A percentile compares a stretch with the other conserved stretches of the same genome.
phyloP scores from a whole-genome alignment of 257 asterid species.

The Primulina tabacum region DNA sequence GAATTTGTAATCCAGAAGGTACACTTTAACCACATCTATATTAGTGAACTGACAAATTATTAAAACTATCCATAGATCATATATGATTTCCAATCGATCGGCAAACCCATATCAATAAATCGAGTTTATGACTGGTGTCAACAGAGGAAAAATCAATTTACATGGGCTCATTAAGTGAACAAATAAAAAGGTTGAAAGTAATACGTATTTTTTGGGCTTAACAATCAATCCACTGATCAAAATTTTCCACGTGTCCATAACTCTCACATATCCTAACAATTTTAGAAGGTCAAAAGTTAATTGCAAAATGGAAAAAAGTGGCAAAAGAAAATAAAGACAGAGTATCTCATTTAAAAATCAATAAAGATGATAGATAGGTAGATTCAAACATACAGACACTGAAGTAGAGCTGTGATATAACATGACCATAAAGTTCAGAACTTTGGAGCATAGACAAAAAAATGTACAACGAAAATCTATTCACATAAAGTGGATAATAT shows the following conservation, averaged over 20 bases:
- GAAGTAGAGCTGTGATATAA: not conserved
- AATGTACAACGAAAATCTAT: not conserved
- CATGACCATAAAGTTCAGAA: not conserved
- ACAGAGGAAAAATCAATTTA: not conserved
- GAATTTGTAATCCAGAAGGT: not conserved
- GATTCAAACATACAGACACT: not conserved
- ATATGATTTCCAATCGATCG: not conserved
- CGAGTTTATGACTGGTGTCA: not conserved
- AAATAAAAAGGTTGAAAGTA: not conserved
- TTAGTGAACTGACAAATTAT: not conserved
- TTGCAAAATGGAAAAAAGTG: not conserved
- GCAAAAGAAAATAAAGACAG: not conserved
- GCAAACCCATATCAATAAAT: not conserved
- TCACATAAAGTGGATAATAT: constrained; percentile 1
- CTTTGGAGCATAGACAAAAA: not conserved
- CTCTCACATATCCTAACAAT: not conserved
- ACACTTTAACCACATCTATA: not conserved
- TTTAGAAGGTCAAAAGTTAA: not conserved
- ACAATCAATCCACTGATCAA: constrained; percentile 1
- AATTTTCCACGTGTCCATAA: not conserved
- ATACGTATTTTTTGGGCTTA: not conserved
- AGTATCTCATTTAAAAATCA: constrained; percentile 4
- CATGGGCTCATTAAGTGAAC: not conserved
- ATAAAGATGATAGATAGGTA: not conserved
- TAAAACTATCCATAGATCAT: not conserved